Evolutionary conservation across 2,329 filamentous ascomycete genomes (phyloP).

Genomic region (Xylariaceae sp.): DNA sequence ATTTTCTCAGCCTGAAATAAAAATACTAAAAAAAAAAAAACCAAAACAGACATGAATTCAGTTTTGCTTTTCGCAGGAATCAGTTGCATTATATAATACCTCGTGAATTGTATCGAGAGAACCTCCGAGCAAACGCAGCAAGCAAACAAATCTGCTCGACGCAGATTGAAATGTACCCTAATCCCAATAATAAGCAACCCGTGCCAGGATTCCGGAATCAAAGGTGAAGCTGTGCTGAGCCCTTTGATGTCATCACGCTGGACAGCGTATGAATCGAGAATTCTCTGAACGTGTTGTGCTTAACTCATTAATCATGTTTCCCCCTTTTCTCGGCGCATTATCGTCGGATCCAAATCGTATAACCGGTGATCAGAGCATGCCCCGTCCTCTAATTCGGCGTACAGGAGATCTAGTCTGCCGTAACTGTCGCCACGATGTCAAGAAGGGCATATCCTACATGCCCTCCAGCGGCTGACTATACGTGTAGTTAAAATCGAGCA

Average conservation of each 20-base stretch:
- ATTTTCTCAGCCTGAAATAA: background rate
- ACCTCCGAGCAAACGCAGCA: background rate
- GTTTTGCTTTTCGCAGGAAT: background rate
- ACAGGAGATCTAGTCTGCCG: background rate
- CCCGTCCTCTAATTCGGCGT: constrained; percentile 4
- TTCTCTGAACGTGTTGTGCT: constrained; percentile 9
- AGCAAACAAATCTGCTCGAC: constrained; percentile 12
- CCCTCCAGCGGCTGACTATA: constrained; percentile 51
- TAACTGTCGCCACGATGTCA: background rate
- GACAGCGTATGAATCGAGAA: constrained; percentile 24
- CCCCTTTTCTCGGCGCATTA: constrained; percentile 11
- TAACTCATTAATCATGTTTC: constrained; percentile 17
- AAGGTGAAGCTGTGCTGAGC: constrained; percentile 1
- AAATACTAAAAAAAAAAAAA: background rate
- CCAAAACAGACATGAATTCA: background rate
- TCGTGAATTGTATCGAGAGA: constrained; percentile 8
- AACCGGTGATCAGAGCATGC: constrained; percentile 6
- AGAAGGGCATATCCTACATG: constrained; percentile 33
- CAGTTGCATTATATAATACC: constrained; percentile 9
- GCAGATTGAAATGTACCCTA: constrained; percentile 10
- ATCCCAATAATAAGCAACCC: constrained; percentile 9
- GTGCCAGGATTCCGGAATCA: background rate
- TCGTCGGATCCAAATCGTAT: constrained; percentile 18
- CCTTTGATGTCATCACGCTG: constrained; percentile 9
- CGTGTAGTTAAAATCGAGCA: constrained; percentile 72